phyloP scores from a whole-genome alignment of 2,329 filamentous ascomycete species.

The Cladophialophora bantiana region DNA sequence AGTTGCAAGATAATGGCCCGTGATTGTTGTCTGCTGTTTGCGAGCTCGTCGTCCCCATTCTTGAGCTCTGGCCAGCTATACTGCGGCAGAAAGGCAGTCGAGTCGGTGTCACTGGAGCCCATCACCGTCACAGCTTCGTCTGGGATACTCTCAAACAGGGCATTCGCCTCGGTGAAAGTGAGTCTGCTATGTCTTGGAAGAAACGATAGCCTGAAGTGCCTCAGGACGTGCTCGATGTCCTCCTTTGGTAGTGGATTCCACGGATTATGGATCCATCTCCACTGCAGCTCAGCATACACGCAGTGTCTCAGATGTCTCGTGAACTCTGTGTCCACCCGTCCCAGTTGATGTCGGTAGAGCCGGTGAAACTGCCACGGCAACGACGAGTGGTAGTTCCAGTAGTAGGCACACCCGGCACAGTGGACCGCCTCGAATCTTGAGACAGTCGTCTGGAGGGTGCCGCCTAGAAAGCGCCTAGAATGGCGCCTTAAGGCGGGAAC shows the following conservation, averaged over 20 bases:
- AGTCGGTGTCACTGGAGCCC: slow-evolving; percentile 1
- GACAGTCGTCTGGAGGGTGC: slow-evolving; percentile 5
- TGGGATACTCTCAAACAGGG: slow-evolving; percentile 22
- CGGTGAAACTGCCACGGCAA: slow-evolving; percentile 29
- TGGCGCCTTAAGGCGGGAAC: slow-evolving; percentile 11
- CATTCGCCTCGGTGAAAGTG: background rate
- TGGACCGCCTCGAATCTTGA: slow-evolving; percentile 13
- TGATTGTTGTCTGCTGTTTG: background rate
- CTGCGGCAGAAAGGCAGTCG: slow-evolving; percentile 10
- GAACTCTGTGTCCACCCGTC: slow-evolving; percentile 18
- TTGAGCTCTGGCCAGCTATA: slow-evolving; percentile 23
- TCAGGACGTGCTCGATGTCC: background rate
- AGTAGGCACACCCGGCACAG: slow-evolving; percentile 29
- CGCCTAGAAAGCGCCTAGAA: background rate
- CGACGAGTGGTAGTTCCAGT: slow-evolving; percentile 33
- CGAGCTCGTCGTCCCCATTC: slow-evolving; percentile 10
- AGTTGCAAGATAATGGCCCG: background rate
- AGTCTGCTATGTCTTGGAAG: background rate
- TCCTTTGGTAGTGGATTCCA: background rate
- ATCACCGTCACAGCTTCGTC: background rate
- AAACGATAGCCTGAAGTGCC: background rate
- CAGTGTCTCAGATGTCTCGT: slow-evolving; percentile 21
- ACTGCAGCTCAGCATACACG: slow-evolving; percentile 27
- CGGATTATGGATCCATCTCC: slow-evolving; percentile 18
- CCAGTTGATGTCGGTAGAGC: slow-evolving; percentile 17